Evolutionary conservation across 208 protist species (phyloP).

Genomic region (Balamuthia mandrillaris): DNA sequence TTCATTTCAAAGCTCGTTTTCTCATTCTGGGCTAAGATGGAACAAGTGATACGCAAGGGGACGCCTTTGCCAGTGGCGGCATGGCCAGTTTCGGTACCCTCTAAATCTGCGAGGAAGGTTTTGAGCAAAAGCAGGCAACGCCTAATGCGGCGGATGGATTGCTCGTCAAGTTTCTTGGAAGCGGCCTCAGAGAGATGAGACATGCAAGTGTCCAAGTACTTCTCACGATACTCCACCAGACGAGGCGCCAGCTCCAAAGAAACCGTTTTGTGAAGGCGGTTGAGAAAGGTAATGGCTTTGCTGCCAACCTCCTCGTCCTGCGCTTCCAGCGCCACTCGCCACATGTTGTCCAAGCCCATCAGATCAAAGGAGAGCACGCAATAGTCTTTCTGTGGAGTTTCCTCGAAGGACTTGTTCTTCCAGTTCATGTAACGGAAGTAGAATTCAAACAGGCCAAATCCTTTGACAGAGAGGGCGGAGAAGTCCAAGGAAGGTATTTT

Average conservation of each 20-base stretch:
- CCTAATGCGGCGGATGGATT: not conserved
- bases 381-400: not conserved
- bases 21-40: not conserved
- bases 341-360: constrained; percentile 47
- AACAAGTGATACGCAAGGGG: not conserved
- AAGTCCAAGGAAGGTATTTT: constrained; percentile 43
- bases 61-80: not conserved
- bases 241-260: not conserved
- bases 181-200: not conserved
- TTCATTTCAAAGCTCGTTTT: not conserved
- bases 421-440: constrained; percentile 33
- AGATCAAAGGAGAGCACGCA: not conserved
- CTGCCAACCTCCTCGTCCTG: constrained; percentile 37
- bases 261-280: constrained; percentile 14
- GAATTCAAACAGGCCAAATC: constrained; percentile 36
- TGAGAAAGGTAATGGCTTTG: constrained; percentile 25
- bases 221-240: not conserved
- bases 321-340: constrained; percentile 46
- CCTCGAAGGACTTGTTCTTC: constrained; percentile 26
- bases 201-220: constrained; percentile 3
- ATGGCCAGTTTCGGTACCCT: not conserved
- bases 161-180: not conserved
- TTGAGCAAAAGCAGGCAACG: constrained; percentile 23
- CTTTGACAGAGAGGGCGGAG: not conserved
- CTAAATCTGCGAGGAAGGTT: constrained; percentile 22